A percentile compares a stretch with the other conserved stretches of the same genome.
Conservation (phyloP, 805 yeast species). For the Tetrapisispora nanseiensis region DNA sequence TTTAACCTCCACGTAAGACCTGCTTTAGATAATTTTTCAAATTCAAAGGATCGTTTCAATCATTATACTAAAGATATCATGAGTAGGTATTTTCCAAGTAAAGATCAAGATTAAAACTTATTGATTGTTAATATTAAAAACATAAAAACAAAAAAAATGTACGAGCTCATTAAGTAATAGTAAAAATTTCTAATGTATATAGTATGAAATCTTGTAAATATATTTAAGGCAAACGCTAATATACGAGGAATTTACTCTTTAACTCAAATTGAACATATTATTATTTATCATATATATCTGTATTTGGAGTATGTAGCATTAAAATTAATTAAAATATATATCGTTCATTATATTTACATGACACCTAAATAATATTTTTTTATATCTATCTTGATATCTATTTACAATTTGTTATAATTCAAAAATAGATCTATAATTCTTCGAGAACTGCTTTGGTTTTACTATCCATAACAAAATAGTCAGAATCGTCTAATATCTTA, state of each 20-base stretch:
- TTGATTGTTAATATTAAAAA: background rate
- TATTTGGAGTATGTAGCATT: too few relatives aligned
- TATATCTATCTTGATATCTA: background rate
- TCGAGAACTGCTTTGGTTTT: background rate
- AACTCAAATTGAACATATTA: too few relatives aligned
- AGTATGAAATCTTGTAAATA: too few relatives aligned
- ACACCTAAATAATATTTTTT: background rate
- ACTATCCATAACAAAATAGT: background rate
- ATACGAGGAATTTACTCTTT: too few relatives aligned
- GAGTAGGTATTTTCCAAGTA: background rate
- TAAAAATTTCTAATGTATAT: too few relatives aligned
- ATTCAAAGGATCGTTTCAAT: slow-evolving; percentile 56
- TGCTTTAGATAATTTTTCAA: slow-evolving; percentile 62
- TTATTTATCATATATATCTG: too few relatives aligned
- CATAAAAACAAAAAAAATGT: too few relatives aligned
- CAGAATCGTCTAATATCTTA: background rate
- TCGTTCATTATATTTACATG: slow-evolving; percentile 2
- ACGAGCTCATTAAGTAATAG: too few relatives aligned
- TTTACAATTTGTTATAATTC: background rate
- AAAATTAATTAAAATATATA: background rate
- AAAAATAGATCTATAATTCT: background rate
- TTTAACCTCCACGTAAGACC: slow-evolving; percentile 93
- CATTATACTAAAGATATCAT: slow-evolving; percentile 29
- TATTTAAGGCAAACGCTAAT: too few relatives aligned
- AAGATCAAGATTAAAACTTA: background rate